Evolutionary conservation across 1,284 basidiomycete species (phyloP).

Genomic region (Rhodotorula mucilaginosa): DNA sequence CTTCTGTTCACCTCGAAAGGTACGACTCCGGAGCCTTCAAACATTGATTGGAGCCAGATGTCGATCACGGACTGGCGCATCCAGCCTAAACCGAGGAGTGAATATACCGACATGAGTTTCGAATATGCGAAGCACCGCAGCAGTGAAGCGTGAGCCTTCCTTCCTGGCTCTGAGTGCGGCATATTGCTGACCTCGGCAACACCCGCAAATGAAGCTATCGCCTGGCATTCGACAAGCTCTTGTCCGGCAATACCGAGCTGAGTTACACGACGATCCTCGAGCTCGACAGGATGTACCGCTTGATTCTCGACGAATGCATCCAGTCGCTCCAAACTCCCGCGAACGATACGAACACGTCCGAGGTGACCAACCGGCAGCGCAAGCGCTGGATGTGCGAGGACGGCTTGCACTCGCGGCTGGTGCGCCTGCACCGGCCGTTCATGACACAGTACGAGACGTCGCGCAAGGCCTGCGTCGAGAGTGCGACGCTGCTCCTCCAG

Average conservation of each 20-base stretch:
- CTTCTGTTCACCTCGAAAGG: background rate
- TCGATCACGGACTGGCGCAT: conserved; percentile 34
- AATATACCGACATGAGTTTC: conserved; percentile 32
- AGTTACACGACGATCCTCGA: conserved; percentile 27
- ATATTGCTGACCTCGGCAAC: background rate
- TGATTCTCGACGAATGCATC: conserved; percentile 6
- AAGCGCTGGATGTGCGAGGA: conserved; percentile 25
- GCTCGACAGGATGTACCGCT: conserved; percentile 28
- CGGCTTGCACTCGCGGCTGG: conserved; percentile 10
- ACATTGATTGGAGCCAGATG: conserved; percentile 34
- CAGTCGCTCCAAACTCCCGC: background rate
- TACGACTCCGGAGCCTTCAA: conserved; percentile 23
- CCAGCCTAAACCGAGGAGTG: conserved; percentile 1
- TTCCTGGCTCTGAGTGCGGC: too few relatives aligned
- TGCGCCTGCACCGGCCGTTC: conserved; percentile 30
- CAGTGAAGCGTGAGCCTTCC: conserved; percentile 4
- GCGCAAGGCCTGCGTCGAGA: conserved; percentile 23
- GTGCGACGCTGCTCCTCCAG: conserved; percentile 20
- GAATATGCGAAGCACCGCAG: conserved; percentile 23
- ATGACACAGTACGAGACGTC: conserved; percentile 24
- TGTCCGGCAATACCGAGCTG: conserved; percentile 10
- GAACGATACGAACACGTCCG: background rate
- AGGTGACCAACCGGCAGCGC: conserved; percentile 6
- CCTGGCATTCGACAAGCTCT: conserved; percentile 20
- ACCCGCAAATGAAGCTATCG: conserved; percentile 9